Evolutionary conservation across 106 monocot species (phyloP).

Genomic region (Dendrobium huoshanense): DNA sequence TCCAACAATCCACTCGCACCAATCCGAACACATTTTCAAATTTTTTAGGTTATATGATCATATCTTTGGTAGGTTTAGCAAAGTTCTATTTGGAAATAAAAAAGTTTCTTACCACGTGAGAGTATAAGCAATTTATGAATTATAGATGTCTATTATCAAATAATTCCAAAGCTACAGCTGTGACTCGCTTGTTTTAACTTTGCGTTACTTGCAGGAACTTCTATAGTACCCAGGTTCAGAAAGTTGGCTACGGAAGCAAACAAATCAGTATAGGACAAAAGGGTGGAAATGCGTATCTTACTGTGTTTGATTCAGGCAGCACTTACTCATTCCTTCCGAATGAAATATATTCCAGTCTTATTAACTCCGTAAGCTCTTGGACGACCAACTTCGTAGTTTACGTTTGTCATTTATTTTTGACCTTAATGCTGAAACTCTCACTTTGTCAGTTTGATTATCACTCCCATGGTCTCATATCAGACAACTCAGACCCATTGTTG

Average conservation of each 20-base stretch:
- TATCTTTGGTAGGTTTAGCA: background rate
- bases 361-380: conserved; percentile 39
- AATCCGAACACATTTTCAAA: background rate
- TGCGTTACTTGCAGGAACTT: conserved; percentile 36
- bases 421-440: background rate
- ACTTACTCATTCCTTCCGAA: conserved; percentile 74
- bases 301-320: conserved; percentile 83
- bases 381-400: background rate
- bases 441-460: conserved; percentile 51
- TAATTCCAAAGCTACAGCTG: background rate
- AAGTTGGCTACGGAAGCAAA: conserved; percentile 49
- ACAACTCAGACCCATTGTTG: conserved; percentile 55
- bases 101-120: background rate
- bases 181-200: background rate
- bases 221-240: conserved; percentile 39
- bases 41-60: background rate
- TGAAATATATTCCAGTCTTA: conserved; percentile 49
- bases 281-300: conserved; percentile 18
- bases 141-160: background rate
- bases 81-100: background rate
- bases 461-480: conserved; percentile 33
- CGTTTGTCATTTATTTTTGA: background rate
- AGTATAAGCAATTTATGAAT: background rate
- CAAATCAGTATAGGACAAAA: conserved; percentile 18
- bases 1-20: background rate